Base-by-base conservation (phyloP, 2,329 filamentous ascomycete genomes). In the Pseudophaeomoniella oleicola region DNA sequence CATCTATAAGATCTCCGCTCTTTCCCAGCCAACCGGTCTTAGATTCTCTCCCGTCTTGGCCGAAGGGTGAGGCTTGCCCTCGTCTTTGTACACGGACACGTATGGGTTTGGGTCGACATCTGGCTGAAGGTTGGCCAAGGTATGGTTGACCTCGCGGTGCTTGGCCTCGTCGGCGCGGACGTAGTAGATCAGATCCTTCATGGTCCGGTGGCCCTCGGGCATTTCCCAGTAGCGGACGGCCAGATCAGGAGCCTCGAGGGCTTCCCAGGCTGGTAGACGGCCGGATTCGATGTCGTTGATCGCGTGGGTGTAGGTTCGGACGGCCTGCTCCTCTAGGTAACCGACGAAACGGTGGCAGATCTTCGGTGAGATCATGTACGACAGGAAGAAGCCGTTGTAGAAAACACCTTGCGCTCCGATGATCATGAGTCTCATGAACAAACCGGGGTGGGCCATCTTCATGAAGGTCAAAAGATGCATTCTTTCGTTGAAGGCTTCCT, bases 301-400 rank as follows among this genome's bases (percentile, higher is more conserved):
- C 42, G 85, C 83, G 35, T 86, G 77, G 1, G 85, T 90, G 63
- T 98, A 98, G 0, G 90, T 98, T 52, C 93, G 72, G 2, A 96
- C 88, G 5, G 90, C 90, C 59, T 98, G 90, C 57, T 98, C 90
- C 59, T 98, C 90, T 10, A 98, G 75, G 50, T 96, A 96, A 2
- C 87, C 90, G 37, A 96, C 87, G 57, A 98, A 96, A 32, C 90
- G 80, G 58, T 98, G 90, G 51, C 83, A 88, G 44, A 84, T 88
- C 42, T 78, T 76, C 4, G 90, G 88, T 1, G 80, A 85, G 41
- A 94, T 52, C 19, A 98, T 75, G 60, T 96, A 96, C 33, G 80
- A 71, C 43, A 94, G 41, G 68, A 98, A 96, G 55, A 96, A 74
- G 44, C 76, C 72, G 61, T 98, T 98, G 72, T 93, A 94, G 68